Percentiles rank a stretch among this genome's conserved stretches.
Evolutionary conservation across 2,329 filamentous ascomycete genomes (phyloP).

Genomic region (Trichoderma pleuroti): DNA sequence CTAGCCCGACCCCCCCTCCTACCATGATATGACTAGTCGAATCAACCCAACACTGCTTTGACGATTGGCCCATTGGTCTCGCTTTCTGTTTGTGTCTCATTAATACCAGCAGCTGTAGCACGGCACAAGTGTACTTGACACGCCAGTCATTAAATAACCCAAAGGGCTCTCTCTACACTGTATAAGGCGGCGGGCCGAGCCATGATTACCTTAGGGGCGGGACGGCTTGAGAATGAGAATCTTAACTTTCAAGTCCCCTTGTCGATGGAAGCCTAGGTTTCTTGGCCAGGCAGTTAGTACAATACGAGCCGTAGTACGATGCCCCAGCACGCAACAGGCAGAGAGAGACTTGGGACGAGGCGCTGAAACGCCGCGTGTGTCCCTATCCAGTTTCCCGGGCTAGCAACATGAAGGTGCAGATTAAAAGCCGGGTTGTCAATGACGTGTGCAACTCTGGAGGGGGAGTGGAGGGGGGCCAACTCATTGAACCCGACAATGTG

Average conservation of each 20-base stretch:
- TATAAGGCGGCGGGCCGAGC: constrained; percentile 7
- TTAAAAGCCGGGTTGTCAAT: not conserved
- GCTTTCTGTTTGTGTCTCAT: not conserved
- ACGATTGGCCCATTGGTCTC: not conserved
- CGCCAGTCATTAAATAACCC: not conserved
- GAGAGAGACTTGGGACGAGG: not conserved
- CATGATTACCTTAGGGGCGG: constrained; percentile 15
- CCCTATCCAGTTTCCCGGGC: not conserved
- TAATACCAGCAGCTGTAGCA: not conserved
- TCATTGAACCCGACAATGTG: constrained; percentile 16
- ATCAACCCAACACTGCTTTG: not conserved
- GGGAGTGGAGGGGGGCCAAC: not conserved
- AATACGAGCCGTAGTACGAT: not conserved
- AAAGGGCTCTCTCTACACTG: not conserved
- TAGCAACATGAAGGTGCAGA: not conserved
- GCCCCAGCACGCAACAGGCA: not conserved
- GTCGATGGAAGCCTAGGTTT: not conserved
- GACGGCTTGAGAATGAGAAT: not conserved
- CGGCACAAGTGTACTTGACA: not conserved
- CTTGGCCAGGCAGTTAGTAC: not conserved
- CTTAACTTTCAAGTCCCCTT: not conserved
- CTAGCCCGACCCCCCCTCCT: constrained; percentile 5
- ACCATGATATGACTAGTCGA: constrained; percentile 8
- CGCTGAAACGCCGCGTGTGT: not conserved
- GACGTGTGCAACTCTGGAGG: constrained; percentile 4